Base-by-base conservation (phyloP, 2,329 filamentous ascomycete genomes). In the Aspergillus ochraceoroseus region DNA sequence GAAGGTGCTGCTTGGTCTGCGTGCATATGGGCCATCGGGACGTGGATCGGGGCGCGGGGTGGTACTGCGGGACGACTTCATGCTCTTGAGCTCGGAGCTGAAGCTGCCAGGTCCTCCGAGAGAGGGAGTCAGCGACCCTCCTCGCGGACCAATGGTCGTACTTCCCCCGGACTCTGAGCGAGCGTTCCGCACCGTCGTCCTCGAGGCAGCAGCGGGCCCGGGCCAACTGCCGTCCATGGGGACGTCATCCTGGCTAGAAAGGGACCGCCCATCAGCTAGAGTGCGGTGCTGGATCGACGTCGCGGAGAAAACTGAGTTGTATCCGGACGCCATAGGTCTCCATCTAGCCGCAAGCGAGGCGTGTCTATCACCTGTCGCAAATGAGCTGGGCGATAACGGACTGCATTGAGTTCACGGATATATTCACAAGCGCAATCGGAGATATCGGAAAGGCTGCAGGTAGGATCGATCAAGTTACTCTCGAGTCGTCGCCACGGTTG, bases 61-160 rank as follows among this genome's bases (percentile, higher is more conserved):
- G 18, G 79, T 79, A 33, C 77, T 75, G 39, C 85, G 77, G 30
- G 83, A 80, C 15, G 75, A 71, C 31, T 60, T 63, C 59, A 83
- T 75, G 56, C 82, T 87, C 57, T 85, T 86, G 55, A 95, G 68
- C 45, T 95, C 89, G 22, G 88, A 82, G 56, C 83, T 94, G 72
- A 95, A 95, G 70, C 87, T 95, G 29, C 89, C 89, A 2, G 77
- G 78, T 1, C 83, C 82, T 17, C 77, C 80, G 40, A 80, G 74
- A 23, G 81, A 80, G 9, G 84, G 79, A 46, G 82, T 83, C 57
- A 88, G 74, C 33, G 84, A 87, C 48, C 80, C 56, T 31, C 41
- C 79, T 38, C 85, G 79, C 12, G 81, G 77, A 33, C 75, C 79
- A 61, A 80, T 84, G 41, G 79, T 82, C 54, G 79, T 73, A 57